A percentile compares a stretch with the other conserved stretches of the same genome.
These are phyloP conservation scores for Antrodiella citrinella DNA, from an alignment of 768 basidiomycete genomes.

Conservation along the genomic window DNA sequence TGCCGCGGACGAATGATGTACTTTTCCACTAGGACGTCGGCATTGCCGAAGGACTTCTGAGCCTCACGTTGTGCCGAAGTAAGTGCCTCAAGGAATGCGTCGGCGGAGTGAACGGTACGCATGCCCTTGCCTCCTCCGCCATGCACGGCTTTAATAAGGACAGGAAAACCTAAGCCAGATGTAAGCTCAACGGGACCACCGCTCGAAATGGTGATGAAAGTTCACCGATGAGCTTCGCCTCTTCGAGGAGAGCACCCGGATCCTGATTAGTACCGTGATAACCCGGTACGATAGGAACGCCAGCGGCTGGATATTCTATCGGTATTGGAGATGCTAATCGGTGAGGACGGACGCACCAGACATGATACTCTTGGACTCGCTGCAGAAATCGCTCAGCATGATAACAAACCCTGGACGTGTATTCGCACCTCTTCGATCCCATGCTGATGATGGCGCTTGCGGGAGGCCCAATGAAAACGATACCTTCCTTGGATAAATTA, in stretches of 20 bases:
- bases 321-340: background rate
- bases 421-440: slow-evolving; percentile 82
- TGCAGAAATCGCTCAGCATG: slow-evolving; percentile 17
- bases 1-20: slow-evolving; percentile 84
- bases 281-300: slow-evolving; percentile 90
- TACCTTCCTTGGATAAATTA: slow-evolving; percentile 63
- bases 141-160: slow-evolving; percentile 93
- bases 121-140: slow-evolving; percentile 96
- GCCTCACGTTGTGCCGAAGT: slow-evolving; percentile 88
- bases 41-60: slow-evolving; percentile 79
- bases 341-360: slow-evolving; percentile 35
- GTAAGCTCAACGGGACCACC: background rate
- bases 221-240: slow-evolving; percentile 73
- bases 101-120: slow-evolving; percentile 65
- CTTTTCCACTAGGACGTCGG: slow-evolving; percentile 81
- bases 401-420: background rate
- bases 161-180: slow-evolving; percentile 64
- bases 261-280: slow-evolving; percentile 86
- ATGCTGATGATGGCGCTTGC: slow-evolving; percentile 83
- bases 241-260: slow-evolving; percentile 53
- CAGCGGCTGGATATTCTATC: slow-evolving; percentile 46
- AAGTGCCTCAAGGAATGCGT: slow-evolving; percentile 72
- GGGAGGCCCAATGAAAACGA: slow-evolving; percentile 89
- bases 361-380: slow-evolving; percentile 97
- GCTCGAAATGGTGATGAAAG: background rate